Percentiles rank a stretch among this genome's conserved stretches.
phyloP scores from a whole-genome alignment of 2,329 filamentous ascomycete species.

The Colletotrichum sublineola region DNA sequence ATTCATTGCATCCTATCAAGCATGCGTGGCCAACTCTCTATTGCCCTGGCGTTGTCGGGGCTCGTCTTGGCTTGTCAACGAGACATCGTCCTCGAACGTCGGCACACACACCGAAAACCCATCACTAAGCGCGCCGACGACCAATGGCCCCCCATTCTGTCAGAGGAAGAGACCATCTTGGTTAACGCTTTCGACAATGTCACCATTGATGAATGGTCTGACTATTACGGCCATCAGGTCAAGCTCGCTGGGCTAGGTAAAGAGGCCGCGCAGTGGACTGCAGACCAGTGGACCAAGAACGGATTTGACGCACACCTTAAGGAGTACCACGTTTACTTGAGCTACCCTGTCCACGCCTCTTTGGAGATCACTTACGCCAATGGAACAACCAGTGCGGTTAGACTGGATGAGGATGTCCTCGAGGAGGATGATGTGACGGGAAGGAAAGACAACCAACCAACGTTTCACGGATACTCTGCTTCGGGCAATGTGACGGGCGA shows the following conservation, averaged over 20 bases:
- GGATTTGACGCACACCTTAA: conserved; percentile 53
- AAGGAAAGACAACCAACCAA: conserved; percentile 77
- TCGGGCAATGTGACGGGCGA: conserved; percentile 81
- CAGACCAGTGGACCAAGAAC: conserved; percentile 53
- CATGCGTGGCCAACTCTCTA: conserved; percentile 30
- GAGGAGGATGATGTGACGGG: conserved; percentile 80
- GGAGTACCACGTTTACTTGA: conserved; percentile 71
- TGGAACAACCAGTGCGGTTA: conserved; percentile 71
- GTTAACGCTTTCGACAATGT: conserved; percentile 55
- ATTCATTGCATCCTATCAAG: background rate
- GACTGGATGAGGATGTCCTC: conserved; percentile 79
- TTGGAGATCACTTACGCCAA: conserved; percentile 56
- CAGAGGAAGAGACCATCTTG: conserved; percentile 51
- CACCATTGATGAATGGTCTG: conserved; percentile 54
- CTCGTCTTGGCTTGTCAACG: conserved; percentile 49
- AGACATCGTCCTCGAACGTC: conserved; percentile 46
- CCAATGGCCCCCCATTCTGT: conserved; percentile 52
- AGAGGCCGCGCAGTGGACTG: conserved; percentile 55
- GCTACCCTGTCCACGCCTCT: conserved; percentile 70
- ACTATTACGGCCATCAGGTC: conserved; percentile 56
- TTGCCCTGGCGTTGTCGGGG: conserved; percentile 43
- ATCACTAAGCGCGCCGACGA: conserved; percentile 50
- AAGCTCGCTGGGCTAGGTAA: conserved; percentile 55
- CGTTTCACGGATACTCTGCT: conserved; percentile 87
- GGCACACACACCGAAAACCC: conserved; percentile 51